A percentile compares a stretch with the other conserved stretches of the same genome.
phyloP scores from a whole-genome alignment of 495 filamentous ascomycete genomes.

The Neurospora sp. region DNA sequence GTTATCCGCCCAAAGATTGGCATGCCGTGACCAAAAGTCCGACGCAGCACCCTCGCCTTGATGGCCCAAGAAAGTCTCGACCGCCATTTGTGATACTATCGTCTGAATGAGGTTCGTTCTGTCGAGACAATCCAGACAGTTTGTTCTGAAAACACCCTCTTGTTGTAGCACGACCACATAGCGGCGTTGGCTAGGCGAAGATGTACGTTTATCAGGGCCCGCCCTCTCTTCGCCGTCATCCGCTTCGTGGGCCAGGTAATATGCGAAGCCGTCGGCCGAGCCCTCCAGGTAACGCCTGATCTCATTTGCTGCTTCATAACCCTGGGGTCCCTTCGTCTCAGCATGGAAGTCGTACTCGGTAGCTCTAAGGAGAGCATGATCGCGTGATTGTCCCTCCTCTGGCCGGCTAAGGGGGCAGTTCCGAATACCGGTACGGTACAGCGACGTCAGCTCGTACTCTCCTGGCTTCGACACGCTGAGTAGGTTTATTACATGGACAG shows the following conservation, averaged over 20 bases:
- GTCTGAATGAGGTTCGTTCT: conserved; percentile 95
- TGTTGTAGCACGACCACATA: conserved; percentile 74
- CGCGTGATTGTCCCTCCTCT: conserved; percentile 36
- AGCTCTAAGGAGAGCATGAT: conserved; percentile 58
- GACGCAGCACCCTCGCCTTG: conserved; percentile 52
- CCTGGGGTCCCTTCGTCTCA: conserved; percentile 75
- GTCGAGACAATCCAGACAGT: conserved; percentile 93
- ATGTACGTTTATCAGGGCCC: not conserved
- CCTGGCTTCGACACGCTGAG: conserved; percentile 77
- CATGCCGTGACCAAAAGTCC: conserved; percentile 86
- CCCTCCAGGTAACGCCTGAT: conserved; percentile 64
- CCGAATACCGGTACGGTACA: conserved; percentile 67
- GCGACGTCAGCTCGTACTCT: conserved; percentile 68
- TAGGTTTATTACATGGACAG: conserved; percentile 83
- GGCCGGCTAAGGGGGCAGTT: conserved; percentile 53
- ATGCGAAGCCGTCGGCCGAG: conserved; percentile 79
- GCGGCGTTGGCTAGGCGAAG: conserved; percentile 27
- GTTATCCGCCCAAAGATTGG: conserved; percentile 95
- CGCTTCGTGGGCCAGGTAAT: conserved; percentile 70
- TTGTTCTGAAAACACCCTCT: conserved; percentile 89
- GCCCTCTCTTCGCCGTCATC: conserved; percentile 31
- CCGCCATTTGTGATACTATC: conserved; percentile 82
- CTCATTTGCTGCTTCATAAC: conserved; percentile 77
- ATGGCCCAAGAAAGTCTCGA: conserved; percentile 68
- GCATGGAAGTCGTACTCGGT: conserved; percentile 95